phyloP scores from a whole-genome alignment of 495 filamentous ascomycete species.

The Neurospora tetraspora region DNA sequence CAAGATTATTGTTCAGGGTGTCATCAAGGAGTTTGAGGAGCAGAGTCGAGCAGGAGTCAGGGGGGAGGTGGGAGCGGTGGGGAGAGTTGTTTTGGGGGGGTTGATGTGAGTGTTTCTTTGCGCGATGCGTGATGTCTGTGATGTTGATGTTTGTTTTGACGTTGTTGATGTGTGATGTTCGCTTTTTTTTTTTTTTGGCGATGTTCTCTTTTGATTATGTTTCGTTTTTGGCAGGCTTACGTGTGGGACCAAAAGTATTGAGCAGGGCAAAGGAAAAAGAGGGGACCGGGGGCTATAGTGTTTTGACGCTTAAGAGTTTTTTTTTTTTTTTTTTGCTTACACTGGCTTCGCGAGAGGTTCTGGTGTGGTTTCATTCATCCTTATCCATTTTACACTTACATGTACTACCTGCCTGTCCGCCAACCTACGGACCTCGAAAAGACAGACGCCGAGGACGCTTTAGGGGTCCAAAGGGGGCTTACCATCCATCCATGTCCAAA shows the following conservation, averaged over 20 bases:
- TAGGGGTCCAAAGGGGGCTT: neutral
- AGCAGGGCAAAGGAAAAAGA: neutral
- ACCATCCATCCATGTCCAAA: neutral
- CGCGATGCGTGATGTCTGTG: neutral
- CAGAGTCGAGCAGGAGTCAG: conserved; percentile 61
- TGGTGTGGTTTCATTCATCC: neutral
- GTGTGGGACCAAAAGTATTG: neutral
- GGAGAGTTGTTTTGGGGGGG: conserved; percentile 81
- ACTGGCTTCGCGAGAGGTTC: neutral
- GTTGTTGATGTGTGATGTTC: neutral
- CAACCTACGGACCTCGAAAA: neutral
- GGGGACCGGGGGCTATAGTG: neutral
- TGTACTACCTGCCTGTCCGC: neutral
- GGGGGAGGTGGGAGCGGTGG: conserved; percentile 71
- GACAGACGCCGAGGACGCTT: neutral
- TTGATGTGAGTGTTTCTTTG: conserved; percentile 49
- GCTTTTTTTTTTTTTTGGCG: neutral
- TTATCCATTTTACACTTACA: neutral
- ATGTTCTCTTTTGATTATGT: neutral
- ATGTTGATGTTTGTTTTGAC: neutral
- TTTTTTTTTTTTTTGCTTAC: neutral
- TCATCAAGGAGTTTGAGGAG: conserved; percentile 91
- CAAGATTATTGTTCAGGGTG: conserved; percentile 75
- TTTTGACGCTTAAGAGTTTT: neutral
- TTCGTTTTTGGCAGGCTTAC: neutral